Evolutionary conservation across 202 grass and related monocot genomes (phyloP), one percentile per base, ranked within the genome.

Genomic region (Bolboschoenoplectus hybrid): DNA sequence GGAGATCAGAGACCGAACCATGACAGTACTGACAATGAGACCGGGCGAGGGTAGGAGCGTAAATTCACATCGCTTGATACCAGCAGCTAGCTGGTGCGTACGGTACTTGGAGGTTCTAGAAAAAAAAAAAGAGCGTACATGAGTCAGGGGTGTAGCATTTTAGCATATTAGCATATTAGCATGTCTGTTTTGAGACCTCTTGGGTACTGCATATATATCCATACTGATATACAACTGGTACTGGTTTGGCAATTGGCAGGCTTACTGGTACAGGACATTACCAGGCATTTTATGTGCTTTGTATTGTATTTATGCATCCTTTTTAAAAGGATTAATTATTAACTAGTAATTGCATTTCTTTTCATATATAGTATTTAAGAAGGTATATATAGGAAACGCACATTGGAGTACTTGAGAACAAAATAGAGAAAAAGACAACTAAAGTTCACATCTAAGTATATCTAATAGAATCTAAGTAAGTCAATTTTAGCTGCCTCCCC

Each of bases 31-130:
- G 17, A 44, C 10, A 3, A 47, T 26, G 26, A 26, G 26, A 26
- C 26, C 26, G 43, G 46, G 35, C 64, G 36, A 13, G 69, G 52
- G 4, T 60, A 49, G 7, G 20, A 60, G 26, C 61, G 46, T 76
- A 50, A 76, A 58, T 56, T 58, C 55, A 80, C 5, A 38, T 35
- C 9, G 46, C 10, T 45, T 26, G 26, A 26, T 26, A 26, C 26
- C 26, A 26, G 26, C 26, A 26, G 26, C 26, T 26, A 26, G 40
- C 36, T 63, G 38, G 57, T 20, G 49, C 41, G 80, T 63, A 63
- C 2, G 14, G 80, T 82, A 82, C 58, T 62, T 62, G 60, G 11
- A 60, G 52, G 76, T 80, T 80, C 76, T 61, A 80, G 76, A 80
- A 41, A 61, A 79, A 80, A 0, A 41, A 61, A 79, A 80, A 0